phyloP scores from a whole-genome alignment of 179 eudicot species.

The Spergularia azorica region DNA sequence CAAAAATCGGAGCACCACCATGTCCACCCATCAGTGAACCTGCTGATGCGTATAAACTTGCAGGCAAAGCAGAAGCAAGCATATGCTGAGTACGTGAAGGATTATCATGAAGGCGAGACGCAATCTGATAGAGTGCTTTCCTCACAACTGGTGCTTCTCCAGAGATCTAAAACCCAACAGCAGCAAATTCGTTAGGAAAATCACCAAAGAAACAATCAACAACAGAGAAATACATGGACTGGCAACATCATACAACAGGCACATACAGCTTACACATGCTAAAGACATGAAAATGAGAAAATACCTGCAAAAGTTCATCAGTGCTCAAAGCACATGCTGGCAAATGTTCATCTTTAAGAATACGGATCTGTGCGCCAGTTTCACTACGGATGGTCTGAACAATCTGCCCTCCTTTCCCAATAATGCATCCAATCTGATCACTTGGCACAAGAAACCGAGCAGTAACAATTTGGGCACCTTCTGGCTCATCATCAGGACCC shows the following conservation, averaged over 20 bases:
- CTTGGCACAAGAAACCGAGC: conserved; percentile 81
- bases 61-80: conserved; percentile 70
- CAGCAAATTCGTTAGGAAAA: background rate
- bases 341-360: conserved; percentile 81
- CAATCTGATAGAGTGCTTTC: conserved; percentile 79
- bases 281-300: background rate
- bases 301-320: conserved; percentile 96
- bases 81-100: conserved; percentile 92
- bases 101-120: conserved; percentile 87
- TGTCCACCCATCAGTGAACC: conserved; percentile 67
- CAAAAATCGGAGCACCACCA: conserved; percentile 65
- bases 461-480: conserved; percentile 59
- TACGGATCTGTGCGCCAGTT: conserved; percentile 89
- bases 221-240: background rate
- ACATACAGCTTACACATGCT: too few relatives aligned
- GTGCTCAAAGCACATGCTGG: conserved; percentile 88
- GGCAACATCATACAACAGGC: background rate
- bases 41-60: conserved; percentile 50
- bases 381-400: conserved; percentile 86
- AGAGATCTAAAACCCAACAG: conserved; percentile 54
- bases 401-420: conserved; percentile 97
- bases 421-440: conserved; percentile 95
- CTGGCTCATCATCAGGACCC: conserved; percentile 54
- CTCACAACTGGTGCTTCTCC: conserved; percentile 75
- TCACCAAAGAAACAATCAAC: background rate